These are phyloP conservation scores for Stagonosporopsis chrysanthemi DNA, from an alignment of 2,329 filamentous ascomycete species.

Conservation along the genomic window DNA sequence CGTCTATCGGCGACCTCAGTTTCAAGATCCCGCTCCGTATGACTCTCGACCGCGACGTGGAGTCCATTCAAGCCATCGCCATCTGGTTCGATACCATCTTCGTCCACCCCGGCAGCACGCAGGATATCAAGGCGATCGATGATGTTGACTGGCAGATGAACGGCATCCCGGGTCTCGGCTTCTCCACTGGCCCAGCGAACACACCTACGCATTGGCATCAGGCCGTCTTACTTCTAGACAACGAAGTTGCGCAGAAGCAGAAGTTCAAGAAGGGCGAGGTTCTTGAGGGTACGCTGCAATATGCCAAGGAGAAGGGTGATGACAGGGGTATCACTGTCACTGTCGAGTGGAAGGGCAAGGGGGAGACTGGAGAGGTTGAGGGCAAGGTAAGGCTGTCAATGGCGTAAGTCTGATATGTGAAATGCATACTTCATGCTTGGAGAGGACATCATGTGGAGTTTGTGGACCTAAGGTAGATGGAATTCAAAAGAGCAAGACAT, in stretches of 20 bases:
- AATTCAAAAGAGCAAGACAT: background rate
- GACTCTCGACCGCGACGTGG: slow-evolving; percentile 66
- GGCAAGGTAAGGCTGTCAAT: slow-evolving; percentile 45
- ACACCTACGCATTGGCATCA: slow-evolving; percentile 92
- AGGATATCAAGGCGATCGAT: slow-evolving; percentile 53
- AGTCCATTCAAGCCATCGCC: slow-evolving; percentile 82
- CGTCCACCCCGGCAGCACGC: slow-evolving; percentile 60
- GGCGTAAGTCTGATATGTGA: slow-evolving; percentile 22
- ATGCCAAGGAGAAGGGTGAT: slow-evolving; percentile 66
- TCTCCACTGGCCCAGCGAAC: slow-evolving; percentile 83
- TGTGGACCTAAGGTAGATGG: background rate
- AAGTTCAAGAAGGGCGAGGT: slow-evolving; percentile 64
- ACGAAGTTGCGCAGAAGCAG: slow-evolving; percentile 57
- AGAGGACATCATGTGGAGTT: background rate
- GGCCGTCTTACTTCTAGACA: slow-evolving; percentile 74
- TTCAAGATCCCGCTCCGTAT: slow-evolving; percentile 75
- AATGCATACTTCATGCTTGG: background rate
- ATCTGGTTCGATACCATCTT: slow-evolving; percentile 98
- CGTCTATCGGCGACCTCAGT: slow-evolving; percentile 73
- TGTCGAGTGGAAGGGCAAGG: slow-evolving; percentile 48
- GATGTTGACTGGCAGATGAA: slow-evolving; percentile 67
- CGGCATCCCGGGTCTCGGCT: slow-evolving; percentile 71
- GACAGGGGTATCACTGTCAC: slow-evolving; percentile 51
- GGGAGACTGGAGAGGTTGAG: slow-evolving; percentile 36
- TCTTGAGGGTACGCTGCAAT: slow-evolving; percentile 73